phyloP scores from a whole-genome alignment of 495 filamentous ascomycete genomes.

The Parathielavia appendiculata region DNA sequence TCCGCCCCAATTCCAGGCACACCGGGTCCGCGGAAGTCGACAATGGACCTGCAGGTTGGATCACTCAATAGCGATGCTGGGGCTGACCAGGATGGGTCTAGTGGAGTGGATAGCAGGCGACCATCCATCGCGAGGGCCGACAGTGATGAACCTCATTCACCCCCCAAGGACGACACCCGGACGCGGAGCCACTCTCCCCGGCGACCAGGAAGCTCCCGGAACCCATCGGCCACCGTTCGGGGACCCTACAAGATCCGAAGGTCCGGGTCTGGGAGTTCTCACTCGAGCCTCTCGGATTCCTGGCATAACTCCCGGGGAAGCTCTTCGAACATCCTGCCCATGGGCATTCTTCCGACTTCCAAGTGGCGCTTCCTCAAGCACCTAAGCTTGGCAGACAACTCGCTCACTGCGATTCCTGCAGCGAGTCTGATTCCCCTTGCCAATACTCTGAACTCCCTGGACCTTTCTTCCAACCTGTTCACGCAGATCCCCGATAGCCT shows the following conservation, averaged over 20 bases:
- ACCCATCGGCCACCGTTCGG: slow-evolving; percentile 57
- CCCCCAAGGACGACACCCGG: slow-evolving; percentile 39
- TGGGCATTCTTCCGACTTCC: slow-evolving; percentile 63
- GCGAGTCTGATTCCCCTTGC: slow-evolving; percentile 73
- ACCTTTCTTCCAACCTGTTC: slow-evolving; percentile 88
- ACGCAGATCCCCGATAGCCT: slow-evolving; percentile 86
- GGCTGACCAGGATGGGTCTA: slow-evolving; percentile 32
- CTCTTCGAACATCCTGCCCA: slow-evolving; percentile 63
- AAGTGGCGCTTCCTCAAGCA: slow-evolving; percentile 96
- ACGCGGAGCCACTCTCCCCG: slow-evolving; percentile 74
- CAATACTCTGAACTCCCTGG: slow-evolving; percentile 80
- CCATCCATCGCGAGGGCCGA: slow-evolving; percentile 38
- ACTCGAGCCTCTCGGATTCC: slow-evolving; percentile 72
- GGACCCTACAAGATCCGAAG: slow-evolving; percentile 67
- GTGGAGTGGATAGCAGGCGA: slow-evolving; percentile 33
- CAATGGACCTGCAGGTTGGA: slow-evolving; percentile 42
- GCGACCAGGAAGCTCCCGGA: slow-evolving; percentile 66
- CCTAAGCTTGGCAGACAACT: slow-evolving; percentile 87
- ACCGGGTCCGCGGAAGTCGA: slow-evolving; percentile 50
- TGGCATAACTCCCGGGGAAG: slow-evolving; percentile 60
- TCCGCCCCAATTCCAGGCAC: slow-evolving; percentile 60
- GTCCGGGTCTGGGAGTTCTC: slow-evolving; percentile 86
- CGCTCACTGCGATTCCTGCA: slow-evolving; percentile 69
- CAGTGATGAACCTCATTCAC: slow-evolving; percentile 37
- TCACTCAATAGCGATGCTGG: slow-evolving; percentile 42